Evolutionary conservation across 169 alveolate genomes (phyloP), one percentile per base, ranked within the genome.

Genomic region (Babesia microti): DNA sequence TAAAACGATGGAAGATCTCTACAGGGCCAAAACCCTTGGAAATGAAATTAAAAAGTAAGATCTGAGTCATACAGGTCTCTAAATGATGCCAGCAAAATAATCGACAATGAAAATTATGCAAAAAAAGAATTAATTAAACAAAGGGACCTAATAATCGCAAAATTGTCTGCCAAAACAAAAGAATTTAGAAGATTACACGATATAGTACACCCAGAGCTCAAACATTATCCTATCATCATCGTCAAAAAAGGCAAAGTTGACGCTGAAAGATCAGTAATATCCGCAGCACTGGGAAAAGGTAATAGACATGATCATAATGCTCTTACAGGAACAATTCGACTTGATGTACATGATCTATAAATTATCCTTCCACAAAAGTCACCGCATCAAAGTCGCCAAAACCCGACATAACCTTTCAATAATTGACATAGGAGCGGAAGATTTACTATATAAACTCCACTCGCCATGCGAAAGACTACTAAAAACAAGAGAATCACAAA

Each of bases 401-500:
- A n/a, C n/a, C n/a, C n/a, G 4, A 43, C 12, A 1, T 14, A 22
- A 3, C 26, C 15, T 11, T 30, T 30, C 11, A 30, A 30, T 30
- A 11, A 30, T 11, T 11, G 11, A 11, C 6, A 9, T 32, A 65
- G 76, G 76, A 27, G 52, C 50, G 21, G 61, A 48, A 34, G 85
- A 74, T 54, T 33, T 67, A 17, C 41, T 74, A 40, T 34, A 43
- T 43, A 59, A 56, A 41, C 51, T 74, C 17, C 59, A 52, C 27
- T 74, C 85, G 11, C 76, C 76, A 9, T 65, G 76, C 59, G 30
- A 48, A 30, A 54, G 59, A 35, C 66, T 65, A 17, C 33, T 45
- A 4, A 37, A 33, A 14, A 18, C 68, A 4, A 37, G 19, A 14
- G 40, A 44, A 6, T 19, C 43, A n/a, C 11, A 4, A 1, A 47